phyloP scores from a whole-genome alignment of 192 early-diverging fungal genomes.

The Backusella westeae region DNA sequence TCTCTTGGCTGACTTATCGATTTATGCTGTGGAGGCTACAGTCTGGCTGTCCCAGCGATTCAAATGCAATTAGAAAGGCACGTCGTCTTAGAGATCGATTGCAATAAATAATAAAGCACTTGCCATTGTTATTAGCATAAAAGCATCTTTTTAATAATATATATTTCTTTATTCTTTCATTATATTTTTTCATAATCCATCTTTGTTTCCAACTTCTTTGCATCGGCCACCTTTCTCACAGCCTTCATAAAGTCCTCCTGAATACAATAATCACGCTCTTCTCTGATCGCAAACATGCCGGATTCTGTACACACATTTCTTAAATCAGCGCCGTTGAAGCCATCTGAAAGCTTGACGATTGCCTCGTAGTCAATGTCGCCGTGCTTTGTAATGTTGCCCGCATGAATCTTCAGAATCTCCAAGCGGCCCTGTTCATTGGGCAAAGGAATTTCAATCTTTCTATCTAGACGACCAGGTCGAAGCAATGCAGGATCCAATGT shows the following conservation, averaged over 20 bases:
- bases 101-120: neutral
- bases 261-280: slow-evolving; percentile 95
- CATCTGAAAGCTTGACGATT: slow-evolving; percentile 95
- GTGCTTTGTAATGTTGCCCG: slow-evolving; percentile 89
- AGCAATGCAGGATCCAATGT: slow-evolving; percentile 98
- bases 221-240: slow-evolving; percentile 95
- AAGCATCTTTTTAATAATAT: too few relatives aligned
- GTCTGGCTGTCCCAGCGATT: neutral
- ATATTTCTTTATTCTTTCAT: neutral
- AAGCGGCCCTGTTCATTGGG: slow-evolving; percentile 97
- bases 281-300: slow-evolving; percentile 99
- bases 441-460: slow-evolving; percentile 99
- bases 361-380: slow-evolving; percentile 99
- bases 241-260: slow-evolving; percentile 99
- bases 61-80: slow-evolving; percentile 13
- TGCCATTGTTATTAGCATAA: too few relatives aligned
- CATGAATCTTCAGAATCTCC: slow-evolving; percentile 98
- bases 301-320: slow-evolving; percentile 99
- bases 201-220: slow-evolving; percentile 94
- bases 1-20: slow-evolving; percentile 32
- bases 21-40: slow-evolving; percentile 4
- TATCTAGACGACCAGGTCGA: slow-evolving; percentile 92
- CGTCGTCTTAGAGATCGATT: neutral
- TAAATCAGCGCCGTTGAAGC: slow-evolving; percentile 98
- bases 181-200: slow-evolving; percentile 87